Evolutionary conservation across 2,329 filamentous ascomycete species (phyloP).

Genomic region (Corynespora cassiicola): DNA sequence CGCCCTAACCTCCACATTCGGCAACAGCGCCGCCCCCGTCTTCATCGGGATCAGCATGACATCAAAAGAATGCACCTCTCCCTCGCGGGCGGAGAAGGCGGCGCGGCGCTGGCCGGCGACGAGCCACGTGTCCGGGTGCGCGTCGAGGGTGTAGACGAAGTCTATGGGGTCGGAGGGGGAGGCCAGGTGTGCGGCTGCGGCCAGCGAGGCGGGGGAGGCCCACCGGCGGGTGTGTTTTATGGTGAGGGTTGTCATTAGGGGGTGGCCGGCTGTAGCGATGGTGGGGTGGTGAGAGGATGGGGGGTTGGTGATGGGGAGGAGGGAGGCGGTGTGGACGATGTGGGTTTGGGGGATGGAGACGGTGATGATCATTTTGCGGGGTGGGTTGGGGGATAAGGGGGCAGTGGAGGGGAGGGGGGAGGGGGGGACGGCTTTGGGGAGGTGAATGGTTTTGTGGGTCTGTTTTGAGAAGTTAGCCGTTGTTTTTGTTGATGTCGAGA

Average conservation of each 20-base stretch:
- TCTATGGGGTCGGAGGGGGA: slow-evolving; percentile 61
- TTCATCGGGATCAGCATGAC: slow-evolving; percentile 82
- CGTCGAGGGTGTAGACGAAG: slow-evolving; percentile 83
- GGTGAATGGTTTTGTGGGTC: slow-evolving; percentile 27
- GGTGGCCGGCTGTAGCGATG: slow-evolving; percentile 67
- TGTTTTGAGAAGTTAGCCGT: slow-evolving; percentile 27
- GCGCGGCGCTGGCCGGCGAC: slow-evolving; percentile 81
- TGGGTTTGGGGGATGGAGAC: slow-evolving; percentile 87
- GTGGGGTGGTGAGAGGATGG: slow-evolving; percentile 31
- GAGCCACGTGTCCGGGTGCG: slow-evolving; percentile 79
- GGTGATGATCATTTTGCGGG: slow-evolving; percentile 78
- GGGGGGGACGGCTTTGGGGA: slow-evolving; percentile 19
- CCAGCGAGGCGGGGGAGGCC: slow-evolving; percentile 40
- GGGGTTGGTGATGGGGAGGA: slow-evolving; percentile 56
- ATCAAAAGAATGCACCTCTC: slow-evolving; percentile 61
- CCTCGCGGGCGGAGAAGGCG: slow-evolving; percentile 68
- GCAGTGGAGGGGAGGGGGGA: slow-evolving; percentile 19
- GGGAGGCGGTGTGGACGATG: slow-evolving; percentile 80
- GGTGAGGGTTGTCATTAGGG: slow-evolving; percentile 67
- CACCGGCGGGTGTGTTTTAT: slow-evolving; percentile 65
- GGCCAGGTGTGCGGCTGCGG: slow-evolving; percentile 32
- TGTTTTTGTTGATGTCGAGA: background rate
- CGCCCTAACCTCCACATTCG: slow-evolving; percentile 75
- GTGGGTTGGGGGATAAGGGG: slow-evolving; percentile 46
- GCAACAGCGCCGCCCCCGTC: slow-evolving; percentile 78